These are phyloP conservation scores for Fomes fomentarius DNA, from an alignment of 1,284 basidiomycete species.

Conservation along the genomic window DNA sequence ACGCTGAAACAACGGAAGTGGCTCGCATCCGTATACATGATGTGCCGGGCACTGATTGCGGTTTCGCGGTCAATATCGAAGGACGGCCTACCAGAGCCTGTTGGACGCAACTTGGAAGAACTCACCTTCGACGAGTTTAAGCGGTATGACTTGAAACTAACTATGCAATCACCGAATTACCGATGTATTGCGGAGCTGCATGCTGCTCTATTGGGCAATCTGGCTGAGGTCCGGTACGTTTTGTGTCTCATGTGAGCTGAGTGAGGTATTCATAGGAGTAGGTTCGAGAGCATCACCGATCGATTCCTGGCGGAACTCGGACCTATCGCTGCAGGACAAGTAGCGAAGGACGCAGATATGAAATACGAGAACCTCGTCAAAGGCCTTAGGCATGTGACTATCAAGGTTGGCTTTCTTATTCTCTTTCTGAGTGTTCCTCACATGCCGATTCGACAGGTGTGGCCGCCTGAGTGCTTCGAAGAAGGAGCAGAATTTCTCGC, in stretches of 20 bases:
- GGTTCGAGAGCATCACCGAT: constrained; percentile 88
- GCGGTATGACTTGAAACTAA: constrained; percentile 69
- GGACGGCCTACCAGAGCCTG: constrained; percentile 75
- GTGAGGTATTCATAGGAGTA: constrained; percentile 31
- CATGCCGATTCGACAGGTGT: constrained; percentile 67
- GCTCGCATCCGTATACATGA: constrained; percentile 84
- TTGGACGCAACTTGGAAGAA: constrained; percentile 82
- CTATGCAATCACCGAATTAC: constrained; percentile 72
- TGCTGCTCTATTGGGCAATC: constrained; percentile 79
- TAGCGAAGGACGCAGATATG: constrained; percentile 78
- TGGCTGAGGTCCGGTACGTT: constrained; percentile 76
- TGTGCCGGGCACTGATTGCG: constrained; percentile 83
- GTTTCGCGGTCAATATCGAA: constrained; percentile 75
- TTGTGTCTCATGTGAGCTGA: not conserved
- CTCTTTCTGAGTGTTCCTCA: not conserved
- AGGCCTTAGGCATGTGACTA: constrained; percentile 78
- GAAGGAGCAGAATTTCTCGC: constrained; percentile 93
- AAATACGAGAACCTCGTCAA: constrained; percentile 84
- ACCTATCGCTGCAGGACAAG: constrained; percentile 72
- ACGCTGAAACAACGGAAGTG: constrained; percentile 78
- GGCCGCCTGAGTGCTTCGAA: constrained; percentile 93
- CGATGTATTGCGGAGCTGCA: constrained; percentile 81
- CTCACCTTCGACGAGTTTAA: constrained; percentile 87
- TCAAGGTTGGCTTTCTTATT: constrained; percentile 59
- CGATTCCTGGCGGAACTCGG: constrained; percentile 80